phyloP scores from a whole-genome alignment of 192 early-diverging fungal genomes.

The Umbelopsis sp. region DNA sequence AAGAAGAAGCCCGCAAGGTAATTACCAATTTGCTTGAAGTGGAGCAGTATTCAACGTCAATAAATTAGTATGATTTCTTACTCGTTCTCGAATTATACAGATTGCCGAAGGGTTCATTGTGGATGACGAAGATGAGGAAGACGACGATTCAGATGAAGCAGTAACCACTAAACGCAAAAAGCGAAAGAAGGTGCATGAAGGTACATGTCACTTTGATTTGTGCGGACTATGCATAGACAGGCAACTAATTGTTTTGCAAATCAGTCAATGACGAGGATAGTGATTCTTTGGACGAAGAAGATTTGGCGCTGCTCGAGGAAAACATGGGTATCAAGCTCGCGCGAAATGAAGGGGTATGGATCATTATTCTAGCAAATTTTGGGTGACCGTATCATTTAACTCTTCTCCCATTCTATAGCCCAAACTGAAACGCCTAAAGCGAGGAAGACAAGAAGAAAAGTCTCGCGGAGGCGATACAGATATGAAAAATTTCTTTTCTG shows the following conservation, averaged over 20 bases:
- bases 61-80: not conserved
- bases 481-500: constrained; percentile 68
- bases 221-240: not conserved
- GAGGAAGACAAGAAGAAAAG: constrained; percentile 61
- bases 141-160: constrained; percentile 50
- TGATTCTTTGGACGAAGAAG: constrained; percentile 80
- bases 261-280: constrained; percentile 61
- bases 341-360: constrained; percentile 46
- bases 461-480: constrained; percentile 37
- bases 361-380: too few relatives aligned
- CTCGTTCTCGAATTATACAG: constrained; percentile 26
- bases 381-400: not conserved
- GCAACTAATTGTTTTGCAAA: not conserved
- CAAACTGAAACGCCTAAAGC: constrained; percentile 77
- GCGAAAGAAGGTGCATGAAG: constrained; percentile 55
- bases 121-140: constrained; percentile 73
- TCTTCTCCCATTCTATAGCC: constrained; percentile 25
- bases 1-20: constrained; percentile 55
- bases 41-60: not conserved
- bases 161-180: constrained; percentile 48
- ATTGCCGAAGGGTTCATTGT: constrained; percentile 73
- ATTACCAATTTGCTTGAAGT: constrained; percentile 5
- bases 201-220: constrained; percentile 28
- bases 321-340: constrained; percentile 72
- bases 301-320: constrained; percentile 88